Percentiles rank a stretch among this genome's conserved stretches.
Conservation (phyloP, 2,329 filamentous ascomycete genomes). For the Aspergillus pseudotamarii region DNA sequence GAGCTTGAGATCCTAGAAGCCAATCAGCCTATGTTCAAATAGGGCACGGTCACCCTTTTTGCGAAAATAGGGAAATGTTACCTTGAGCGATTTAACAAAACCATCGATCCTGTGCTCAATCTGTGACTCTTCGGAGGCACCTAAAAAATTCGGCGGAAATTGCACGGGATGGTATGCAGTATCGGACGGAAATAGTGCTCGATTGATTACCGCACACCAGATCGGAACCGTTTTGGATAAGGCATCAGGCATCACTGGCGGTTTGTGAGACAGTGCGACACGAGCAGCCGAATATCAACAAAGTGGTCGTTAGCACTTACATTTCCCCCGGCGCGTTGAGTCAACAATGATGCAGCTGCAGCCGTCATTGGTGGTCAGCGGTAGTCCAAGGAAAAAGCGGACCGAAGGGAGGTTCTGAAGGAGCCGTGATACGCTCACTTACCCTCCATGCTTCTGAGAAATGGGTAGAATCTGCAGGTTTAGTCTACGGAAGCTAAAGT, state of each 20-base stretch:
- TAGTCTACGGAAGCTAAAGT: constrained; percentile 79
- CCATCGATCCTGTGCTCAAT: constrained; percentile 66
- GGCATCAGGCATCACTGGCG: constrained; percentile 82
- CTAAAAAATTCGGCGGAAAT: constrained; percentile 72
- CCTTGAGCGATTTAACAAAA: constrained; percentile 56
- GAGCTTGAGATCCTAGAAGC: constrained; percentile 61
- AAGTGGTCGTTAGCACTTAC: constrained; percentile 46
- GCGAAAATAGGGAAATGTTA: constrained; percentile 24
- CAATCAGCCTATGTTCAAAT: constrained; percentile 10
- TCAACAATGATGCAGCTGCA: constrained; percentile 74
- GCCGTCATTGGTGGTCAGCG: constrained; percentile 8
- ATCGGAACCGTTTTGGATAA: constrained; percentile 91
- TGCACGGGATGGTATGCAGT: constrained; percentile 58
- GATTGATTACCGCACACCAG: constrained; percentile 88
- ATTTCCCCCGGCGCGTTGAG: constrained; percentile 87
- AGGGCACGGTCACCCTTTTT: background rate
- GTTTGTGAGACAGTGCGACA: constrained; percentile 24
- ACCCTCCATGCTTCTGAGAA: constrained; percentile 69
- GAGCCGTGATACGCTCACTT: constrained; percentile 30
- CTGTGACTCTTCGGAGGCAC: constrained; percentile 75
- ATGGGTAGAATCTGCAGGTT: constrained; percentile 80
- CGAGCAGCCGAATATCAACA: background rate
- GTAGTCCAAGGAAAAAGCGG: constrained; percentile 11
- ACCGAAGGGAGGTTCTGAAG: background rate
- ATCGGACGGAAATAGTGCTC: constrained; percentile 68